Base-by-base conservation (phyloP, 768 basidiomycete genomes). In the Pleurotus ostreatus region DNA sequence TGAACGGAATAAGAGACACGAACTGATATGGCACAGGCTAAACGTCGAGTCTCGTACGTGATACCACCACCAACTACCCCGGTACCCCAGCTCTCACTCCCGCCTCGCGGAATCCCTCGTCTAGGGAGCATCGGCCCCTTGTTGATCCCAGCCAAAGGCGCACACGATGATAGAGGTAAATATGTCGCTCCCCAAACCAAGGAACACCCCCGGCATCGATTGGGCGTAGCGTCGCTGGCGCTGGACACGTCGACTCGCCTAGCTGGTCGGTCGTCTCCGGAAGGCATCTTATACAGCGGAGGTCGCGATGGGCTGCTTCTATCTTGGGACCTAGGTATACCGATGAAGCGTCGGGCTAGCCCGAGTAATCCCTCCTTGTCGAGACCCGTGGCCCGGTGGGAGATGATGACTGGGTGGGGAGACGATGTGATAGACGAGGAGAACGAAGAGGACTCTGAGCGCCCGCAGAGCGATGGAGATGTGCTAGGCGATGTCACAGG, bases 281-380 rank as follows among this genome's bases (percentile, higher is more conserved):
- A 91, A 61, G 94, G 94, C 4, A 94, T 97, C 41, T 71, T 97
- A 2, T 97, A 97, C 67, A 85, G 92, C 2, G 94, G 88, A 23
- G 94, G 92, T 20, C 76, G 94, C 56, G 94, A 97, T 72, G 94
- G 94, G 0, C 75, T 93, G 43, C 77, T 96, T 46, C 85, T 94
- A 39, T 83, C 88, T 7, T 95, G 93, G 91, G 94, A 97, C 65
- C 76, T 95, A 22, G 82, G 79, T 3, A 74, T 93, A 8, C 73
- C 81, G 7, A 84, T 86, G 79, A 84, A 67, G 68, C 81, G 72
- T 62, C 69, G 74, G 38, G 69, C 73, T 37, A 43, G 61, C 20
- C 69, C 62, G 37, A 15, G 30, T 15, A 62, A 65, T 15, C 67
- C 70, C 22, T 67, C 69, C 43, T 44, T 57, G 4, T 58, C 47